A percentile compares a stretch with the other conserved stretches of the same genome.
These are phyloP conservation scores for Quercus dentata DNA, from an alignment of 306 rosid species.

Conservation along the genomic window DNA sequence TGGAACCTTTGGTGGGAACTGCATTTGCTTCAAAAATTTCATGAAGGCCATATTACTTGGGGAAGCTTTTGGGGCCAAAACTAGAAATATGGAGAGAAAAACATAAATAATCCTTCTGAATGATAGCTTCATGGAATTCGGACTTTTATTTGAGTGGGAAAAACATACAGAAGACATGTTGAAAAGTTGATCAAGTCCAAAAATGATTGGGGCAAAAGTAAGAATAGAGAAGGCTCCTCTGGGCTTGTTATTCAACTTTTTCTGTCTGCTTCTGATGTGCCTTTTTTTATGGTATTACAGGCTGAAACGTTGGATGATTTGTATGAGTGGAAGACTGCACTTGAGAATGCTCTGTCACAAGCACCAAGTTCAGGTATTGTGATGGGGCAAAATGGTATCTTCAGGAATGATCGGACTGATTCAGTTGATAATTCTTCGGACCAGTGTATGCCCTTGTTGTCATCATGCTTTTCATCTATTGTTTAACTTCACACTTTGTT, in stretches of 20 bases:
- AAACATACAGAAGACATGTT: no score
- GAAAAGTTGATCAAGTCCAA: no score
- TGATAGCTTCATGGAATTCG: no score
- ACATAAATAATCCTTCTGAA: no score
- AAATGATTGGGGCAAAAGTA: no score
- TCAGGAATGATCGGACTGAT: slow-evolving; percentile 61
- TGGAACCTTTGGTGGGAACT: no score
- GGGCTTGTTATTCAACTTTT: neutral
- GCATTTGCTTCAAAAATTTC: no score
- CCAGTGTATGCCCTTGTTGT: slow-evolving; percentile 58
- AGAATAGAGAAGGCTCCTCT: no score
- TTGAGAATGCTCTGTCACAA: slow-evolving; percentile 80
- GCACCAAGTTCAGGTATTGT: slow-evolving; percentile 63
- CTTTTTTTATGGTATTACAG: slow-evolving; percentile 41
- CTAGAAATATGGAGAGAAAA: no score
- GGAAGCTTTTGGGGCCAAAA: no score
- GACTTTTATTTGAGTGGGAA: no score
- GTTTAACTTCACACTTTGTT: slow-evolving; percentile 31
- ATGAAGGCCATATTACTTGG: no score
- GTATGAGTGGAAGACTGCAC: slow-evolving; percentile 92
- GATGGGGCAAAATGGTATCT: slow-evolving; percentile 69
- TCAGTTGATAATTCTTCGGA: slow-evolving; percentile 62
- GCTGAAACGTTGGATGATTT: slow-evolving; percentile 92
- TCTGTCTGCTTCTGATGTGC: slow-evolving; percentile 18
- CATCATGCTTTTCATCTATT: slow-evolving; percentile 33